Evolutionary conservation across 495 filamentous ascomycete species (phyloP).

Genomic region (Apiosordaria backusii): DNA sequence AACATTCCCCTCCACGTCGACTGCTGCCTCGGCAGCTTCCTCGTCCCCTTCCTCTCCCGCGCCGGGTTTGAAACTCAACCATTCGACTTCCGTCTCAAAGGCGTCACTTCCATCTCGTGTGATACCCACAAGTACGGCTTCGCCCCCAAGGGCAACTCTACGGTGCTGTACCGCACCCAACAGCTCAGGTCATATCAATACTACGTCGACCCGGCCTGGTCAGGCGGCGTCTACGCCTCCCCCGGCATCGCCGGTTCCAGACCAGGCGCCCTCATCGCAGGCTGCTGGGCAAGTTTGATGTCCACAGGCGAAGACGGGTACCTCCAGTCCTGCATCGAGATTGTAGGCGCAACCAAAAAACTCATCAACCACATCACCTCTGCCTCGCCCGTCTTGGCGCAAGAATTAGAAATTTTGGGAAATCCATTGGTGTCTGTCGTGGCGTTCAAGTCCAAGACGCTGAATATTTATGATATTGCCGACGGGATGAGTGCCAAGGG

Average conservation of each 20-base stretch:
- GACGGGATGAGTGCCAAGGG: conserved; percentile 77
- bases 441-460: conserved; percentile 65
- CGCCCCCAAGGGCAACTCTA: conserved; percentile 93
- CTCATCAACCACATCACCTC: conserved; percentile 72
- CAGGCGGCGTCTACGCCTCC: conserved; percentile 92
- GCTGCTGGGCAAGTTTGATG: conserved; percentile 90
- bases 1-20: conserved; percentile 91
- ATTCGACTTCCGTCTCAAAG: conserved; percentile 91
- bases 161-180: conserved; percentile 80
- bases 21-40: conserved; percentile 93
- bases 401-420: conserved; percentile 77
- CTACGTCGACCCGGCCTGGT: conserved; percentile 93
- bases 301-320: conserved; percentile 86
- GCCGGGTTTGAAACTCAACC: conserved; percentile 82
- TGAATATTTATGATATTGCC: conserved; percentile 85
- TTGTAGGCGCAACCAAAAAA: conserved; percentile 82
- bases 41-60: conserved; percentile 84
- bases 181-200: conserved; percentile 83
- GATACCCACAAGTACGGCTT: conserved; percentile 99
- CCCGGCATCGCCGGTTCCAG: conserved; percentile 86
- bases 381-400: conserved; percentile 54
- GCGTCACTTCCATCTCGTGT: conserved; percentile 91
- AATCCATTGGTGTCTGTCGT: conserved; percentile 86
- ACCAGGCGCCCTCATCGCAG: conserved; percentile 89
- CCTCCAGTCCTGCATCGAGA: conserved; percentile 74